Base-by-base conservation (phyloP, 2,329 filamentous ascomycete genomes). In the Podosphaera aphanis region DNA sequence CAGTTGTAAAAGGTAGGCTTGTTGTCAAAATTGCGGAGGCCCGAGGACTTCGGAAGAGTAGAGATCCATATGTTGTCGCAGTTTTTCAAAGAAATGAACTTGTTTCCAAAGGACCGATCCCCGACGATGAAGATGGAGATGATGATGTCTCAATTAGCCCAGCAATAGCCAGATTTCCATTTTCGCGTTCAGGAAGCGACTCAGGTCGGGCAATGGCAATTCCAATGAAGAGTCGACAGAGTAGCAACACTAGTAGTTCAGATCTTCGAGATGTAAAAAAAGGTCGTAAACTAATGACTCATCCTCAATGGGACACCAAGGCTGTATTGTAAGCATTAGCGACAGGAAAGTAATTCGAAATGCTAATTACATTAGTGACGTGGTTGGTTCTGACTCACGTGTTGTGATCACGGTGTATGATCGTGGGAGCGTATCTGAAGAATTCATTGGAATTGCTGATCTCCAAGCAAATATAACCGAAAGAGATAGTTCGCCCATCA, bases 81-180 rank as follows among this genome's bases (percentile, higher is more conserved):
- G 86, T 94, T 21, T 98, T 95, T 58, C 90, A 98, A 61, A 82
- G 84, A 60, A 93, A 88, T 58, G 90, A 98, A 61, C 79, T 93
- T 55, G 93, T 98, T 47, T 95, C 90, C 1, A 79, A 83, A 47
- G 84, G 84, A 2, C 83, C 86, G 11, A 74, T 78, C 52, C 67
- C 66, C 46, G 70, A 74, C 48, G 71, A 71, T 31, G 63, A 70
- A 20, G 67, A 70, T 27, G 77, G 80, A 39, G 69, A 74, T 31
- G 74, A 77, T 39, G 73, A 78, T 46, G 57, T 69, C 48, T 51
- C 65, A 20, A 70, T 69, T 55, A 68, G 61, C 57, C 63, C 63
- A 57, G 73, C 69, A 52, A 69, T 64, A 54, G 69, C 71, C 31
- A 69, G 72, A 23, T 67, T 77, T 47, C 66, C 74, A 0, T 77